Base-by-base conservation (phyloP, 305 asterid species). In the Fraxinus floribunda region DNA sequence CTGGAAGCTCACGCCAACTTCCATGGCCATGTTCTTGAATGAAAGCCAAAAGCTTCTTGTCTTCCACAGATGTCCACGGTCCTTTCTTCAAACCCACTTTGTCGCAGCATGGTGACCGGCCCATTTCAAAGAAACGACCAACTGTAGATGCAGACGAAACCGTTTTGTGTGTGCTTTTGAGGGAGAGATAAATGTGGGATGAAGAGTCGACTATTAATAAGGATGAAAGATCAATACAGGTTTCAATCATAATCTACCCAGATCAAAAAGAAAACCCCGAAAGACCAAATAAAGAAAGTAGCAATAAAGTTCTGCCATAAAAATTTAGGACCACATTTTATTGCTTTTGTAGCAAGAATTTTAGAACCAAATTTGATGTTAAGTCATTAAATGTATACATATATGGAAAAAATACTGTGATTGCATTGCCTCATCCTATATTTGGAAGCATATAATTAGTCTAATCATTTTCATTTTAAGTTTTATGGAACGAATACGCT, bases 51-150 rank as follows among this genome's bases (percentile, higher is more conserved):
- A 66, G 35, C 36, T 66, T 66, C 29, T 66, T 18, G 35, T 66
- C 74, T 26, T 66, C 74, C 74, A 3, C 74, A 7, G 74, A 32
- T 29, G 35, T 66, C 74, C 74, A 66, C 0, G 36, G 74, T 24
- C 74, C 74, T 66, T 26, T 66, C 74, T 66, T 66, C 74, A 66
- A 66, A 66, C n/a, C 74, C 74, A 7, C 74, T 18, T 66, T 26
- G 36, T 22, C 35, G 18, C 36, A 66, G 74, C 74, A 66, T 3
- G 74, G 74, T 10, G 35, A 24, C 35, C 74, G 36, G 6, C 36
- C 74, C 74, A 66, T 66, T 26, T 66, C 16, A 9, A 22, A 66
- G 16, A 11, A 66, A 7, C 0, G 26, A 20, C 71, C 30, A 18
- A 60, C 32, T 5, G 30, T 60, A 18, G 71, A 6, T 18, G 46